Conservation (phyloP, 164 flowering plant species). For the Stephania japonica region DNA sequence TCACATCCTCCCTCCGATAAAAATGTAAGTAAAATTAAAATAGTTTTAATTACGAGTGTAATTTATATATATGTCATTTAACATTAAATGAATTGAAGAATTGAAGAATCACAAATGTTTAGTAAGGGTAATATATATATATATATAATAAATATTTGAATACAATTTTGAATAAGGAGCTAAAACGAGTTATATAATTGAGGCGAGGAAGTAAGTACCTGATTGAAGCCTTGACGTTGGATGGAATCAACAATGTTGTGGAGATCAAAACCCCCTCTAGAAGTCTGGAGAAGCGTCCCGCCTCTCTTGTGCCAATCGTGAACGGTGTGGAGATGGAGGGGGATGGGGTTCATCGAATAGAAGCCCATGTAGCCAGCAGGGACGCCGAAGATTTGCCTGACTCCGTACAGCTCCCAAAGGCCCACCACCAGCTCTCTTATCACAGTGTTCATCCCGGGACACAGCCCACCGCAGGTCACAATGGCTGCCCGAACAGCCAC, state of each 20-base stretch:
- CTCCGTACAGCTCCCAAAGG: slow-evolving; percentile 67
- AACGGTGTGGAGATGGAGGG: slow-evolving; percentile 51
- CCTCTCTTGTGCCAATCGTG: slow-evolving; percentile 64
- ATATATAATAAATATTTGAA: too few species aligned
- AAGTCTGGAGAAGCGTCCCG: slow-evolving; percentile 64
- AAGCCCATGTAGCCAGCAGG: slow-evolving; percentile 74
- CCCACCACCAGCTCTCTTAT: slow-evolving; percentile 77
- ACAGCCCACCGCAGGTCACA: slow-evolving; percentile 82
- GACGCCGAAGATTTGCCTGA: slow-evolving; percentile 57
- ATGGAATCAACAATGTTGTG: slow-evolving; percentile 61
- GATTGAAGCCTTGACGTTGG: slow-evolving; percentile 47
- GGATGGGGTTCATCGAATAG: slow-evolving; percentile 41
- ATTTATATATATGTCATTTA: too few species aligned
- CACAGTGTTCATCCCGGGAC: slow-evolving; percentile 85
- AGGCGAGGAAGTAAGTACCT: slow-evolving; percentile 39
- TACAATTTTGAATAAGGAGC: too few species aligned
- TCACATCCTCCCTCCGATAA: too few species aligned
- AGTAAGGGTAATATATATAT: too few species aligned
- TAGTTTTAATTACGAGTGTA: too few species aligned
- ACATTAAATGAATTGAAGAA: too few species aligned
- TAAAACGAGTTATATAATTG: too few species aligned
- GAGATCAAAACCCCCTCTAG: slow-evolving; percentile 80
- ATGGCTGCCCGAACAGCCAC: slow-evolving; percentile 43
- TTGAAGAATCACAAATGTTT: too few species aligned
- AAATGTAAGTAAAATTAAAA: too few species aligned